Conservation (phyloP, 2,329 filamentous ascomycete genomes). For the Talaromyces marneffei region DNA sequence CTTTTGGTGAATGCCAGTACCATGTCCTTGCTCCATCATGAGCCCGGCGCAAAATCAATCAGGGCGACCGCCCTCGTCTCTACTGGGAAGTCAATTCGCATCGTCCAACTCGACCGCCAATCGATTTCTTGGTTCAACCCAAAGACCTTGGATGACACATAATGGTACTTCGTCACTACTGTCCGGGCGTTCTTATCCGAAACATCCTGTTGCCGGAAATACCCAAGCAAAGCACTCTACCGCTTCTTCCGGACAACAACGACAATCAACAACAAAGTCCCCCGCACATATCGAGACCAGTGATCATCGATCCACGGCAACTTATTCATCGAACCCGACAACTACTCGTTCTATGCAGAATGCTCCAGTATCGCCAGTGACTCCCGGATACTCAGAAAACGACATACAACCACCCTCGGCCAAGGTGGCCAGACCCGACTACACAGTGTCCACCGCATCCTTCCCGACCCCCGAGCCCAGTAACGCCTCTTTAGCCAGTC, state of each 20-base stretch:
- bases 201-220: background rate
- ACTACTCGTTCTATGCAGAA: background rate
- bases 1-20: background rate
- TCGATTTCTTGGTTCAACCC: conserved; percentile 34
- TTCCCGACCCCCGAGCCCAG: conserved; percentile 29
- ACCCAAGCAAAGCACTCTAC: background rate
- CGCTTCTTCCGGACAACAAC: background rate
- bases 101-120: conserved; percentile 37
- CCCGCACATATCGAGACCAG: background rate
- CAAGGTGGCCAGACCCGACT: conserved; percentile 5
- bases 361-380: conserved; percentile 12
- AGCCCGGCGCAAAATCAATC: conserved; percentile 13
- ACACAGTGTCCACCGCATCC: conserved; percentile 13
- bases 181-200: background rate
- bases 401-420: background rate
- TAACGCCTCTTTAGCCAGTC: conserved; percentile 24
- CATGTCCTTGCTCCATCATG: conserved; percentile 14
- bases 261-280: background rate
- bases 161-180: background rate
- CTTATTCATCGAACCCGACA: background rate
- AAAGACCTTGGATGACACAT: conserved; percentile 35
- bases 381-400: conserved; percentile 8
- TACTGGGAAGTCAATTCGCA: conserved; percentile 19
- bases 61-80: conserved; percentile 13
- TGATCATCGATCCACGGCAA: background rate